Base-by-base conservation (phyloP, 2,329 filamentous ascomycete species). In the Diaporthe ampelina region DNA sequence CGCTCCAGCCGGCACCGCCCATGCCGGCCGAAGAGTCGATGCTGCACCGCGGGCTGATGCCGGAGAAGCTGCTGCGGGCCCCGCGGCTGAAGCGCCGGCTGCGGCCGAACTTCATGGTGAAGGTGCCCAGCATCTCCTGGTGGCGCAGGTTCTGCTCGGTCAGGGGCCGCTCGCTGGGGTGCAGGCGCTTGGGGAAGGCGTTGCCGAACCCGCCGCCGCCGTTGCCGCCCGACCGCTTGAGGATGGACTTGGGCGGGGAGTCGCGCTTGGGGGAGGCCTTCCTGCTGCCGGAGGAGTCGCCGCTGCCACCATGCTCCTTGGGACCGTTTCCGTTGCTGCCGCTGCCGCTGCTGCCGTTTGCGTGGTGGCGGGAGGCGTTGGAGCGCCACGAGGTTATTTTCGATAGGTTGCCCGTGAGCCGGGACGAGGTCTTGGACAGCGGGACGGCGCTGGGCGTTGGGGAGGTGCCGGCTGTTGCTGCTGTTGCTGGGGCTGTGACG, bases 61-160 rank as follows among this genome's bases (percentile, higher is more conserved):
- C 84, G 26, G 76, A 75, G 70, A 57, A 68, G 76, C 80, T 82
- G 21, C 54, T 57, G 9, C 65, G 57, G 24, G 48, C 70, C 17
- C 54, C 76, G 70, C 29, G 37, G 65, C 50, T 77, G 15, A 21
- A 21, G 26, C 29, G 48, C 35, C 79, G 67, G 58, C 80, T 76
- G 77, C 81, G 77, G 52, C 87, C 87, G 76, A 88, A 88, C 15
- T 82, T 85, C 79, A 86, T 84, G 73, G 82, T 84, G 81, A 86
- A 88, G 73, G 83, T 80, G 74, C 82, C 82, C 50, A 88, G 81
- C 79, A 86, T 82, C 80, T 87, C 84, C 78, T 87, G 86, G 77
- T 88, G 84, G 72, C 82, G 81, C 24, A 87, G 81, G 79, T 88
- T 87, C 70, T 85, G 82, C 73, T 83, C 81, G 11, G 84, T 87